These are phyloP conservation scores for Rhizophora mangle DNA, from an alignment of 345 rosid genomes.

Conservation along the genomic window DNA sequence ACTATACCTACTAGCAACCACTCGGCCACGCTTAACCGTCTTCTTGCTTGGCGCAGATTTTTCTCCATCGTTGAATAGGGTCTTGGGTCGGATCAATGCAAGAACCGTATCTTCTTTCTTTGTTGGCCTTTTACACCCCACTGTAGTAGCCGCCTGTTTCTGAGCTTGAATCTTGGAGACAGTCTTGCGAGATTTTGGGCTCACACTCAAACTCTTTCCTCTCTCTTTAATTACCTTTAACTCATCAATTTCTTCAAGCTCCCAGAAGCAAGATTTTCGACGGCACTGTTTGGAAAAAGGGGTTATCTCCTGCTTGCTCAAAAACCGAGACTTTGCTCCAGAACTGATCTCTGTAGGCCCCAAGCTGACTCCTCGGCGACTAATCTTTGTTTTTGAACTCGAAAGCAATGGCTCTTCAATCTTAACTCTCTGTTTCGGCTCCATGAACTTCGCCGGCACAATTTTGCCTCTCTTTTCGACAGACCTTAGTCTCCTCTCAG, in stretches of 20 bases:
- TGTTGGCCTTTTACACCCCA: conserved; percentile 50
- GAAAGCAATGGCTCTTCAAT: conserved; percentile 44
- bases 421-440: conserved; percentile 46
- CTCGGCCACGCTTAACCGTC: conserved; percentile 58
- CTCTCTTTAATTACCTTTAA: conserved; percentile 56
- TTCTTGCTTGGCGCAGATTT: conserved; percentile 53
- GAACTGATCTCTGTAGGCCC: conserved; percentile 78
- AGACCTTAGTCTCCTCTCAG: conserved; percentile 40
- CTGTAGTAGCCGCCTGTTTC: conserved; percentile 70
- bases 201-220: conserved; percentile 68
- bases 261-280: conserved; percentile 85
- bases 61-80: conserved; percentile 74
- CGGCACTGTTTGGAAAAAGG: conserved; percentile 67
- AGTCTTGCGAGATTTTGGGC: conserved; percentile 67
- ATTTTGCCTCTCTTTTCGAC: conserved; percentile 51
- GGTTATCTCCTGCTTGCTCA: conserved; percentile 39
- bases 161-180: conserved; percentile 38
- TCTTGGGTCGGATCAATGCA: conserved; percentile 67
- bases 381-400: conserved; percentile 38
- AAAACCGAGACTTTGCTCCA: conserved; percentile 38
- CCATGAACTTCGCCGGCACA: conserved; percentile 80
- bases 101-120: conserved; percentile 69
- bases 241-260: conserved; percentile 77
- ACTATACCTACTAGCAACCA: conserved; percentile 76
- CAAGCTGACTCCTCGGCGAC: conserved; percentile 74